Percentiles rank a stretch among this genome's conserved stretches.
phyloP scores from a whole-genome alignment of 495 filamentous ascomycete species.

The Lasiosphaeris hirsuta region DNA sequence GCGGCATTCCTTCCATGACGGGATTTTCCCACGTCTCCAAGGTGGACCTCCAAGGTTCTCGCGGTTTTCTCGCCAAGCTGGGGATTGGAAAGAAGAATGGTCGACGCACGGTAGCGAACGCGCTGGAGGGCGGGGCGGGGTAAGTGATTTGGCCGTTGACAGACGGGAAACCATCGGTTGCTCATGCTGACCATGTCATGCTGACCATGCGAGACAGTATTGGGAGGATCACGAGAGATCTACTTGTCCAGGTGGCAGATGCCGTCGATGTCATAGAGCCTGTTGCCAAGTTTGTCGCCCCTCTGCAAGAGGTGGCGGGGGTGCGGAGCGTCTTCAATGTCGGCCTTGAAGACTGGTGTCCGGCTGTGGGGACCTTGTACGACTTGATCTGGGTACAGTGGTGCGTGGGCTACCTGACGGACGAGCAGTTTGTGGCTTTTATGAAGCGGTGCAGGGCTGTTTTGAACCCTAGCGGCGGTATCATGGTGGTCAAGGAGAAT shows the following conservation, averaged over 20 bases:
- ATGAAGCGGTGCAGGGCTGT: slow-evolving; percentile 57
- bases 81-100: background rate
- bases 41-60: slow-evolving; percentile 59
- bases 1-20: slow-evolving; percentile 56
- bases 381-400: slow-evolving; percentile 76
- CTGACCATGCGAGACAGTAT: too few relatives aligned
- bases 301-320: slow-evolving; percentile 37
- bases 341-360: slow-evolving; percentile 73
- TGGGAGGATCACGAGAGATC: background rate
- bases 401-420: slow-evolving; percentile 91
- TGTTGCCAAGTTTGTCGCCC: slow-evolving; percentile 54
- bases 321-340: slow-evolving; percentile 64
- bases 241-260: slow-evolving; percentile 23
- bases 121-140: background rate
- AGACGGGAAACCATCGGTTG: too few relatives aligned
- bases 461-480: slow-evolving; percentile 40
- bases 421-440: slow-evolving; percentile 67
- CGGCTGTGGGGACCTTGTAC: slow-evolving; percentile 50
- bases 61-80: slow-evolving; percentile 1
- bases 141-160: too few relatives aligned
- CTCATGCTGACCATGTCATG: too few relatives aligned
- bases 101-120: background rate
- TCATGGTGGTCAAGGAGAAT: slow-evolving; percentile 88
- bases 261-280: slow-evolving; percentile 52
- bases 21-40: slow-evolving; percentile 53